Conservation (phyloP, 164 flowering plant genomes). For the Stephania yunnanensis region DNA sequence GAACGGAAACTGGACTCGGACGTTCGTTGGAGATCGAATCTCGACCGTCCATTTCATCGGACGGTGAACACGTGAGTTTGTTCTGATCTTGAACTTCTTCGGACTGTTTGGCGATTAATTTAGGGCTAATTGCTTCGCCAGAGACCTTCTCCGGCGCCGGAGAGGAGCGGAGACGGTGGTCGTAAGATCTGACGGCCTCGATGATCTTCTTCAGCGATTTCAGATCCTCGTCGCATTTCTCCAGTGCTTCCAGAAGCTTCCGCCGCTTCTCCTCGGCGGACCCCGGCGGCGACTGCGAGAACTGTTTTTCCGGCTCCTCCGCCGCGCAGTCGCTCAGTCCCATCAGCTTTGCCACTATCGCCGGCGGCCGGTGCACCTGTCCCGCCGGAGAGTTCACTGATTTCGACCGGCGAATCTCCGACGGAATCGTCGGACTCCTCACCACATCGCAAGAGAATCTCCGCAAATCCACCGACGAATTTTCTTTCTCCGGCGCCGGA, state of each 20-base stretch:
- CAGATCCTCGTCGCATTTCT: slow-evolving; percentile 76
- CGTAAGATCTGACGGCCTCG: slow-evolving; percentile 33
- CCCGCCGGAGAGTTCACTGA: slow-evolving; percentile 17
- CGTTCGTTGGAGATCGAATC: slow-evolving; percentile 24
- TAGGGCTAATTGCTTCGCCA: not conserved
- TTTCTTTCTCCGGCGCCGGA: not conserved
- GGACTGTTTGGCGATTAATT: not conserved
- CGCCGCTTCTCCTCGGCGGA: slow-evolving; percentile 48
- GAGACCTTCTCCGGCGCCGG: not conserved
- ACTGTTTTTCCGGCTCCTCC: not conserved
- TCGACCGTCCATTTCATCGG: slow-evolving; percentile 10
- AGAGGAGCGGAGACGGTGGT: slow-evolving; percentile 7
- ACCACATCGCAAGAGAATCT: slow-evolving; percentile 29
- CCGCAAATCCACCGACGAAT: slow-evolving; percentile 3
- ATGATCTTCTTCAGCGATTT: slow-evolving; percentile 59
- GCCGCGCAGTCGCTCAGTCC: slow-evolving; percentile 20
- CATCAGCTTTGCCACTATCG: slow-evolving; percentile 41
- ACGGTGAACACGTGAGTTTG: too few species aligned
- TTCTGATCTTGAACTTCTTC: not conserved
- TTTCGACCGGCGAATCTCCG: slow-evolving; percentile 41
- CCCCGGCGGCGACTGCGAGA: not conserved
- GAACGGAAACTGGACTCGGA: slow-evolving; percentile 61
- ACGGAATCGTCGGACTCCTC: slow-evolving; percentile 48
- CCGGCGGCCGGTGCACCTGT: slow-evolving; percentile 15
- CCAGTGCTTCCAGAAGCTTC: slow-evolving; percentile 56